Evolutionary conservation across 352 stramenopile genomes (phyloP), one percentile per base, ranked within the genome.

Genomic region (Globisporangium canariense): DNA sequence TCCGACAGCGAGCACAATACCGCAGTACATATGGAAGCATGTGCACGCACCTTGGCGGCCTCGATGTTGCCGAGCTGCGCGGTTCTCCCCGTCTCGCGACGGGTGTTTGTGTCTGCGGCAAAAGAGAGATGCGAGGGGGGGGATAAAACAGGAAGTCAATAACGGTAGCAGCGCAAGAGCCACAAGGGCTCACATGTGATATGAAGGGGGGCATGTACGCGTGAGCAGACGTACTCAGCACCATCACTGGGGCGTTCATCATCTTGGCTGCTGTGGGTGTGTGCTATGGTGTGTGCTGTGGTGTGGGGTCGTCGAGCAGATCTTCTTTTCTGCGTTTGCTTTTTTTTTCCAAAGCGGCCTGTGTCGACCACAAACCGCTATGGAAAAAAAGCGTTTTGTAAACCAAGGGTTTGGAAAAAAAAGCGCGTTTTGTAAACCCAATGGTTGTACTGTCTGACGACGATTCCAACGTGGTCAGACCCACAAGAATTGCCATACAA

Each of bases 1-100:
- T 2, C 9, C 11, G 8, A 6, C 47, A 34, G 32, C n/a, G 8
- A 36, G 32, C 32, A 36, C 32, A 36, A 36, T 36, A 2, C 32
- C 32, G 32, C 32, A 36, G 32, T 36, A 8, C 32, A 36, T 9
- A 36, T 36, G 7, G 32, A 36, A 36, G 38, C 2, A 22, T 16
- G 4, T 18, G 1, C 25, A 56, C 62, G 61, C 45, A 78, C 84
- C 77, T 98, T 98, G 45, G 97, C 97, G 22, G 97, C 97, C 59
- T 96, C 77, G 67, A 99, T 99, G 82, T 99, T 99, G 57, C 92
- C 93, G 46, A 99, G 77, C 80, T 99, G 97, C 32, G 97, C 98
- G 64, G 97, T 97, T 64, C 97, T 91, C 30, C 98, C 98, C 40
- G 96, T 99, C 75, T 99, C 94, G 66, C 98, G 91, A 81, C 99